A percentile compares a stretch with the other conserved stretches of the same genome.
Conservation (phyloP, 495 filamentous ascomycete genomes). For the Lindgomyces ingoldianus region DNA sequence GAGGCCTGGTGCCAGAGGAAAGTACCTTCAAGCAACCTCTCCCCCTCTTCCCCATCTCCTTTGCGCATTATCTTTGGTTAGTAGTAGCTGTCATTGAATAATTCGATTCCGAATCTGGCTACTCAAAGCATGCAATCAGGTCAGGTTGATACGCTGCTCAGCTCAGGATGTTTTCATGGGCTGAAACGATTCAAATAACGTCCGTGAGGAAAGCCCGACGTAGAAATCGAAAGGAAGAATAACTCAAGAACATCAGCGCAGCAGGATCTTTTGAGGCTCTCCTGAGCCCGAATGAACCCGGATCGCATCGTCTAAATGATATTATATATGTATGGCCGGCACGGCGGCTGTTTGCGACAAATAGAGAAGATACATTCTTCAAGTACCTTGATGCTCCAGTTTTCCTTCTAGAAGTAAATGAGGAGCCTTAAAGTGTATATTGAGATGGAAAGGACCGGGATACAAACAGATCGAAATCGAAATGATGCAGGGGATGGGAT, state of each 20-base stretch:
- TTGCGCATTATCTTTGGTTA: not conserved
- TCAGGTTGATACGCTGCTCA: too few relatives aligned
- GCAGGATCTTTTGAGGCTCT: constrained; percentile 10
- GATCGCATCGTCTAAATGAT: constrained; percentile 8
- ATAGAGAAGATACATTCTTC: constrained; percentile 6
- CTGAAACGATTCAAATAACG: not conserved
- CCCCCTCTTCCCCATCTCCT: constrained; percentile 9
- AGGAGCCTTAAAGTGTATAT: constrained; percentile 18
- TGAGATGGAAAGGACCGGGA: constrained; percentile 16
- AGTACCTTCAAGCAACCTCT: constrained; percentile 25
- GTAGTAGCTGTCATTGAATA: not conserved
- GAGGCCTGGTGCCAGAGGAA: not conserved
- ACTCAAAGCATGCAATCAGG: too few relatives aligned
- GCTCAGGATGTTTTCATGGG: too few relatives aligned
- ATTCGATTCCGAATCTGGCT: not conserved
- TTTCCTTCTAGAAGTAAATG: constrained; percentile 19
- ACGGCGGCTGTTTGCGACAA: constrained; percentile 1
- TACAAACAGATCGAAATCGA: constrained; percentile 10
- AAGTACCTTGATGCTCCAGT: constrained; percentile 2
- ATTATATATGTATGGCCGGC: constrained; percentile 12
- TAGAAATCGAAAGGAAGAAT: not conserved
- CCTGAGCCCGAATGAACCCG: constrained; percentile 1
- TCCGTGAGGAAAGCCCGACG: not conserved
- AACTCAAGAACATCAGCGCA: not conserved
- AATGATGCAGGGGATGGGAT: constrained; percentile 16